Percentiles rank a stretch among this genome's conserved stretches.
Conservation (phyloP, 176 grass and related monocot species). For the Coix lacrymajobi region DNA sequence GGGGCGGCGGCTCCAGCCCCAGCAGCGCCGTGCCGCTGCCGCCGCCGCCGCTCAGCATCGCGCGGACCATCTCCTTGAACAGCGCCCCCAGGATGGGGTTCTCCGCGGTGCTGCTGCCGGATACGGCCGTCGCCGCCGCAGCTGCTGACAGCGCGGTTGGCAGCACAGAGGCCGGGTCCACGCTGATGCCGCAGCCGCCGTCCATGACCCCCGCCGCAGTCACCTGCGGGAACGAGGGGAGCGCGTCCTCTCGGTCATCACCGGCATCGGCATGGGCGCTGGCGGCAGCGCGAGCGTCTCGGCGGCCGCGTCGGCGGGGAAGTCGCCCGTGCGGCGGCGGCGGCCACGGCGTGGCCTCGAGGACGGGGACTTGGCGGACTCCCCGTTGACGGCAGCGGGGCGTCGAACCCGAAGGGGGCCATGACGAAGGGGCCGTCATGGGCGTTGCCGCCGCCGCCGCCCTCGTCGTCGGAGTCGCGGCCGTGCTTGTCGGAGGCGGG, state of each 20-base stretch:
- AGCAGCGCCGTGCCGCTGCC: conserved; percentile 10
- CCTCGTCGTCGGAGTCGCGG: conserved; percentile 41
- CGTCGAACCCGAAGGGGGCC: neutral
- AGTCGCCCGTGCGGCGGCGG: conserved; percentile 27
- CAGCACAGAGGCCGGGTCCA: conserved; percentile 4
- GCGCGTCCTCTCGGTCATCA: conserved; percentile 39
- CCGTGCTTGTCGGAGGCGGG: conserved; percentile 51
- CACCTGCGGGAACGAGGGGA: conserved; percentile 27
- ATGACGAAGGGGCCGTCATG: neutral
- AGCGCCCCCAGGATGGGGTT: conserved; percentile 52
- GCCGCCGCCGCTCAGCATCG: conserved; percentile 33
- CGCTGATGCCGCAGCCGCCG: neutral
- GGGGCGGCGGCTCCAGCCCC: conserved; percentile 26
- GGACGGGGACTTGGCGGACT: conserved; percentile 29
- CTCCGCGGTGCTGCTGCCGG: conserved; percentile 14
- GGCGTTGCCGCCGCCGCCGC: neutral
- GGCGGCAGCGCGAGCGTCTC: conserved; percentile 6
- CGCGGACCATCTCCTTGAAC: conserved; percentile 75
- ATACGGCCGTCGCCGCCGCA: neutral
- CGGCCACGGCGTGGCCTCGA: conserved; percentile 36
- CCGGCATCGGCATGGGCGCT: conserved; percentile 31
- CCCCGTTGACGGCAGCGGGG: conserved; percentile 21
- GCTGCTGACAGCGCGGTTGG: conserved; percentile 7
- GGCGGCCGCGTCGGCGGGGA: conserved; percentile 1
- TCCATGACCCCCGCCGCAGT: conserved; percentile 8